These are phyloP conservation scores for Pythium diclinum DNA, from an alignment of 352 stramenopile genomes.

Conservation along the genomic window DNA sequence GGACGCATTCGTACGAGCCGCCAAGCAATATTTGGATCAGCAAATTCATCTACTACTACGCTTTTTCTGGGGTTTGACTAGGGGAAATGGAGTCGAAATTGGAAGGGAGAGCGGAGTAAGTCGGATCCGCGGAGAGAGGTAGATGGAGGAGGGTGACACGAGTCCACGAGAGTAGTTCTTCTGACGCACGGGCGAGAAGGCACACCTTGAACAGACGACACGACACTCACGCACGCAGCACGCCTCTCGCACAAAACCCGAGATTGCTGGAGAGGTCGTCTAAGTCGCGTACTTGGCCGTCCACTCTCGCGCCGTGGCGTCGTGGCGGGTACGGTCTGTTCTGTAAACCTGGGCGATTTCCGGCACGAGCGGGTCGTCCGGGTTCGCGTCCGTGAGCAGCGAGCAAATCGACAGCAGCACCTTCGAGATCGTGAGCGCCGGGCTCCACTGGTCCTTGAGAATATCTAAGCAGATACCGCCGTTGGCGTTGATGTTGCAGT, in stretches of 20 bases:
- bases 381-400: constrained; percentile 99
- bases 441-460: constrained; percentile 99
- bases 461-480: constrained; percentile 99
- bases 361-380: constrained; percentile 96
- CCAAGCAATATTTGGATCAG: constrained; percentile 23
- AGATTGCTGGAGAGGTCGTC: constrained; percentile 27
- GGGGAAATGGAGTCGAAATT: constrained; percentile 10
- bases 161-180: constrained; percentile 1
- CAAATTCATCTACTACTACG: constrained; percentile 32
- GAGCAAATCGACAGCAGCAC: constrained; percentile 99
- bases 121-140: constrained; percentile 15
- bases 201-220: constrained; percentile 1
- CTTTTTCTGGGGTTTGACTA: constrained; percentile 29
- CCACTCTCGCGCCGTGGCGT: constrained; percentile 96
- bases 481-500: constrained; percentile 99
- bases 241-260: constrained; percentile 12
- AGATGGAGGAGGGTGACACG: background rate
- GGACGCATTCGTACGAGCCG: constrained; percentile 10
- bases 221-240: background rate
- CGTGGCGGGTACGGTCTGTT: constrained; percentile 91
- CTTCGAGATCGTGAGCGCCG: constrained; percentile 99
- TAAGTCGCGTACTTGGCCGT: constrained; percentile 99
- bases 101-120: constrained; percentile 15
- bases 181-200: constrained; percentile 5
- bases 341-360: constrained; percentile 94